Evolutionary conservation across 768 basidiomycete genomes (phyloP).

Genomic region (Paxillus ammoniavirescens): DNA sequence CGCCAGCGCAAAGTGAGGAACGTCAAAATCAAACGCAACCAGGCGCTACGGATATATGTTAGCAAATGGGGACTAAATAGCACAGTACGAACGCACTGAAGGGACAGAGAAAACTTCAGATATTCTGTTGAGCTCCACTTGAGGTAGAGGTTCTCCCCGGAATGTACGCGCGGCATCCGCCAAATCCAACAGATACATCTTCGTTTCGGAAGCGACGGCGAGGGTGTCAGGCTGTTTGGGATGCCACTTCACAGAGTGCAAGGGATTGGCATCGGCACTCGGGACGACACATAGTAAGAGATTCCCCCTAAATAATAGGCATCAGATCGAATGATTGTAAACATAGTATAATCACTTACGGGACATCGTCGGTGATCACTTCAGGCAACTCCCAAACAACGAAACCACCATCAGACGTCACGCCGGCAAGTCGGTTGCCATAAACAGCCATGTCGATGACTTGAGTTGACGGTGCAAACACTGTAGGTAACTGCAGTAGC

Average conservation of each 20-base stretch:
- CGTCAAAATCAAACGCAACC: slow-evolving; percentile 84
- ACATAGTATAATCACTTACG: slow-evolving; percentile 47
- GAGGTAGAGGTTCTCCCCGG: slow-evolving; percentile 63
- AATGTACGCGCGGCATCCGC: slow-evolving; percentile 57
- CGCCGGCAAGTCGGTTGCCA: slow-evolving; percentile 78
- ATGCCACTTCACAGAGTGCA: slow-evolving; percentile 88
- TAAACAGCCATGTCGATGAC: slow-evolving; percentile 87
- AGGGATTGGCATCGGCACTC: slow-evolving; percentile 49
- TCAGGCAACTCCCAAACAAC: slow-evolving; percentile 88
- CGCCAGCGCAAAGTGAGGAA: slow-evolving; percentile 71
- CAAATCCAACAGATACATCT: slow-evolving; percentile 75
- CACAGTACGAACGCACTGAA: slow-evolving; percentile 49
- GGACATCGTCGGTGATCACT: slow-evolving; percentile 80
- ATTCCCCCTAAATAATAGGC: slow-evolving; percentile 47
- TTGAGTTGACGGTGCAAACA: slow-evolving; percentile 60
- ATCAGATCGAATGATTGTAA: slow-evolving; percentile 1
- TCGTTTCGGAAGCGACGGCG: slow-evolving; percentile 79
- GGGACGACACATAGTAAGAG: slow-evolving; percentile 72
- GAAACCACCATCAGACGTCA: slow-evolving; percentile 86
- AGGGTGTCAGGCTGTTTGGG: slow-evolving; percentile 77
- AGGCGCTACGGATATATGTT: slow-evolving; percentile 52
- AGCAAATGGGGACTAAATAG: neutral
- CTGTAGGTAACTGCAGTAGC: slow-evolving; percentile 66
- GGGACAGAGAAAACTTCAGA: slow-evolving; percentile 65
- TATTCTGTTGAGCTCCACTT: slow-evolving; percentile 67